Conservation (phyloP, 176 grass and related monocot genomes). For the Bromus sterilis region DNA sequence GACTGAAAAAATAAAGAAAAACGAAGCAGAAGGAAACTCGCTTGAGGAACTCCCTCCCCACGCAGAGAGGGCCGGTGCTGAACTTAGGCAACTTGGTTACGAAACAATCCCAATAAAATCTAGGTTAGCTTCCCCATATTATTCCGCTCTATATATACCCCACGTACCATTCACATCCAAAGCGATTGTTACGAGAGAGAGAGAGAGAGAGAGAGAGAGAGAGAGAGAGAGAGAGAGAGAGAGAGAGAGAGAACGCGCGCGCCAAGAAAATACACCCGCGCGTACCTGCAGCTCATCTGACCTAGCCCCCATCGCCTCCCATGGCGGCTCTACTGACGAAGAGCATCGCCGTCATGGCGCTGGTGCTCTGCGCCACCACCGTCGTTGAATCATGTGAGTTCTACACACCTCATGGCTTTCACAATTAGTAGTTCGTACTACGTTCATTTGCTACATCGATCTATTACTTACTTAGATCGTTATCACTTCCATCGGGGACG, state of each 20-base stretch:
- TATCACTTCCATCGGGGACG: neutral
- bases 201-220: no score
- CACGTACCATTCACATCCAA: no score
- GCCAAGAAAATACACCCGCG: neutral
- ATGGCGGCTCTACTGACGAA: neutral
- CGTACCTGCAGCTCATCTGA: neutral
- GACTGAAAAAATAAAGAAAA: no score
- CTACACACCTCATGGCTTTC: neutral
- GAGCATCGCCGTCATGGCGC: neutral
- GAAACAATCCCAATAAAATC: no score
- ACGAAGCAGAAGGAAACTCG: no score
- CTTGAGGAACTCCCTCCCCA: no score
- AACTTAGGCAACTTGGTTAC: no score
- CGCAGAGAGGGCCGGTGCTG: no score
- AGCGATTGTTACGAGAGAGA: no score
- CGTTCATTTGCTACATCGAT: neutral
- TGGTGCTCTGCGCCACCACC: conserved; percentile 20
- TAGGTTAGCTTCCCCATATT: no score
- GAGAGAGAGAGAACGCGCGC: neutral
- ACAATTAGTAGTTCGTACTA: neutral
- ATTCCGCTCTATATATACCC: no score
- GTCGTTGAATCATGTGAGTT: conserved; percentile 4
- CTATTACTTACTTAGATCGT: neutral
- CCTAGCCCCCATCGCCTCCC: neutral
- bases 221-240: no score